These are phyloP conservation scores for Thelonectria olida DNA, from an alignment of 2,329 filamentous ascomycete species.

Conservation along the genomic window DNA sequence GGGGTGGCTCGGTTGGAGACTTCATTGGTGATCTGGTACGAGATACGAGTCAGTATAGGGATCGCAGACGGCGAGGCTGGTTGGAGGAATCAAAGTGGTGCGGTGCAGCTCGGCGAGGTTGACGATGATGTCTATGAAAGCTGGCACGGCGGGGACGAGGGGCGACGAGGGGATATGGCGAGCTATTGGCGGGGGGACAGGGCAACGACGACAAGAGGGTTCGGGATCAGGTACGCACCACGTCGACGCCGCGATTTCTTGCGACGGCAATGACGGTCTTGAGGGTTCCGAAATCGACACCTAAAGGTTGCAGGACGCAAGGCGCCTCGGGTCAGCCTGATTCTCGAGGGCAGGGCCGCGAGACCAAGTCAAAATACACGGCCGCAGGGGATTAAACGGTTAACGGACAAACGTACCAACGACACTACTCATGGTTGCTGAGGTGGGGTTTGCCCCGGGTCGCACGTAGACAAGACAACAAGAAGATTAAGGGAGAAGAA, in stretches of 20 bases:
- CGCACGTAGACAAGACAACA: conserved; percentile 30
- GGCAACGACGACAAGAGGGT: background rate
- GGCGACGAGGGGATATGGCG: conserved; percentile 4
- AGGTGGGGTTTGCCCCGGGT: conserved; percentile 37
- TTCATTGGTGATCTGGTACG: conserved; percentile 89
- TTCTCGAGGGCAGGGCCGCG: conserved; percentile 4
- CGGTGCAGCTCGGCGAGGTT: background rate
- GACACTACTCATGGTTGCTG: conserved; percentile 63
- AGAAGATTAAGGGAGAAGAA: conserved; percentile 15
- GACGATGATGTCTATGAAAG: background rate
- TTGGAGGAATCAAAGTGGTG: conserved; percentile 12
- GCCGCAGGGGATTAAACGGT: background rate
- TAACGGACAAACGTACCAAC: conserved; percentile 54
- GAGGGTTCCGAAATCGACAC: conserved; percentile 94
- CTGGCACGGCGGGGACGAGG: conserved; percentile 20
- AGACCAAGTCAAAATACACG: background rate
- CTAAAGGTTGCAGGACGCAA: conserved; percentile 50
- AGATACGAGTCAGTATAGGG: conserved; percentile 2
- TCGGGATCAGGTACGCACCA: conserved; percentile 76
- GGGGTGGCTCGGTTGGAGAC: conserved; percentile 98
- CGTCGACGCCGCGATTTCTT: conserved; percentile 98
- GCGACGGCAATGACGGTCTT: conserved; percentile 98
- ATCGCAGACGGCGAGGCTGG: background rate
- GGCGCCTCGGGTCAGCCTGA: conserved; percentile 23
- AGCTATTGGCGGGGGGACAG: conserved; percentile 1